A percentile compares a stretch with the other conserved stretches of the same genome.
Conservation (phyloP, 1,284 basidiomycete species). For the Rhodotorula sp. region DNA sequence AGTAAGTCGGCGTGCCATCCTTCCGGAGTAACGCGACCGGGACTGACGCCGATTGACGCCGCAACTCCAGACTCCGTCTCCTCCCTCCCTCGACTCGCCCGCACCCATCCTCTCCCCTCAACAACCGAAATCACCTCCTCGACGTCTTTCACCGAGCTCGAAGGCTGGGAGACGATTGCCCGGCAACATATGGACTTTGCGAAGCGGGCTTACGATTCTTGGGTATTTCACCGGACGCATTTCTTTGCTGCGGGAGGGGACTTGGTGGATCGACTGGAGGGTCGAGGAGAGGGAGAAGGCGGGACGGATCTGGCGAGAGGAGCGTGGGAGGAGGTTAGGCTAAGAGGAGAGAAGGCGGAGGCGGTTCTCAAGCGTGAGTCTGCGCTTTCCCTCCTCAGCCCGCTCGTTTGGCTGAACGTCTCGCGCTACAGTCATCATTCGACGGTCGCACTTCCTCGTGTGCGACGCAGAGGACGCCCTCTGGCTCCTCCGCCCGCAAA, state of each 20-base stretch:
- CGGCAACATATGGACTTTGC: slow-evolving; percentile 23
- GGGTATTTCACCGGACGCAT: slow-evolving; percentile 33
- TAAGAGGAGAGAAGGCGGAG: slow-evolving; percentile 28
- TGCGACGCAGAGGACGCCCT: slow-evolving; percentile 37
- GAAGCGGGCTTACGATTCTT: slow-evolving; percentile 27
- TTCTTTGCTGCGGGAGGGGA: slow-evolving; percentile 30
- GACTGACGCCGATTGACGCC: background rate
- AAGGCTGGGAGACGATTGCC: slow-evolving; percentile 29
- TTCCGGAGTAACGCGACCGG: too few relatives aligned
- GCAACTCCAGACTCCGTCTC: slow-evolving; percentile 15
- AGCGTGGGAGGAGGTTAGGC: slow-evolving; percentile 30
- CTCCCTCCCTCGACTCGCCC: slow-evolving; percentile 17
- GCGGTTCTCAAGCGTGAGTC: slow-evolving; percentile 29
- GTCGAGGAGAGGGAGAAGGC: slow-evolving; percentile 15
- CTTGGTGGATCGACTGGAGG: slow-evolving; percentile 24
- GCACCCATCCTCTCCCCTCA: slow-evolving; percentile 11
- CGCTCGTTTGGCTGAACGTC: background rate
- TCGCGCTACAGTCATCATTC: slow-evolving; percentile 21
- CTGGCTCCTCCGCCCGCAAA: slow-evolving; percentile 33
- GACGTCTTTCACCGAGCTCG: slow-evolving; percentile 25
- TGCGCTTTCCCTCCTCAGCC: too few relatives aligned
- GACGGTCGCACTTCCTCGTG: slow-evolving; percentile 33
- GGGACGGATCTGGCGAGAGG: slow-evolving; percentile 19
- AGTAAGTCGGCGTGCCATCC: slow-evolving; percentile 14
- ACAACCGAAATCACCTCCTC: slow-evolving; percentile 17